These are phyloP conservation scores for Neofusicoccum cordaticola DNA, from an alignment of 2,329 filamentous ascomycete genomes.

Conservation along the genomic window DNA sequence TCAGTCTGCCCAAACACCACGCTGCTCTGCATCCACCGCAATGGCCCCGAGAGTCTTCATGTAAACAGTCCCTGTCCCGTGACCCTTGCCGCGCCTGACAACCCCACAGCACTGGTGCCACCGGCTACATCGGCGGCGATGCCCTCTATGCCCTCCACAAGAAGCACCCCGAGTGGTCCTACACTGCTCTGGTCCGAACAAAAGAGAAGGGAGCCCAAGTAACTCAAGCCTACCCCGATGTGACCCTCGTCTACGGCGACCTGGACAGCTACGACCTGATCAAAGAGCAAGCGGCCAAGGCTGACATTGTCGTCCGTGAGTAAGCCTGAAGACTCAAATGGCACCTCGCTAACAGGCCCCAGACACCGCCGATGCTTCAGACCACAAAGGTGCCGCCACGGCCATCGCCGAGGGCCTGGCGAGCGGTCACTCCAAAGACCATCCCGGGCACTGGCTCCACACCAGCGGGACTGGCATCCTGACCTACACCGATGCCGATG, in stretches of 20 bases:
- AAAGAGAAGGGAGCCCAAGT: background rate
- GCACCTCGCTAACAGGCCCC: background rate
- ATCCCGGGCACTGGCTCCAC: constrained; percentile 52
- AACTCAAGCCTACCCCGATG: background rate
- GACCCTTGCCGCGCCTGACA: background rate
- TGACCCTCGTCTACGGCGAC: constrained; percentile 9
- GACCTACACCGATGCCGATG: constrained; percentile 47
- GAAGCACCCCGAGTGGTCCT: constrained; percentile 5
- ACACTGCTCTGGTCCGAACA: constrained; percentile 9
- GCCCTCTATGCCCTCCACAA: constrained; percentile 5
- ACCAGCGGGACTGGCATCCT: constrained; percentile 57
- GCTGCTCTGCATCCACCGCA: background rate
- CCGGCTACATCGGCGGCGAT: constrained; percentile 18
- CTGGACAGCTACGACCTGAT: constrained; percentile 13
- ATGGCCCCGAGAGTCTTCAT: constrained; percentile 8
- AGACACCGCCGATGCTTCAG: constrained; percentile 30
- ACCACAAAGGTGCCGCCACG: constrained; percentile 30
- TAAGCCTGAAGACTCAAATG: rapidly evolving
- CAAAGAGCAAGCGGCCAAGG: constrained; percentile 1
- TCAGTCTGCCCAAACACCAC: no score
- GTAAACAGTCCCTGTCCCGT: background rate
- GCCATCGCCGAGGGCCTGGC: constrained; percentile 53
- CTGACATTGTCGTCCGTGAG: constrained; percentile 25
- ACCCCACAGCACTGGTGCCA: constrained; percentile 1
- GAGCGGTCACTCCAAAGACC: constrained; percentile 37